Evolutionary conservation across 164 flowering plant species (phyloP).

Genomic region (Stephania cephalantha): DNA sequence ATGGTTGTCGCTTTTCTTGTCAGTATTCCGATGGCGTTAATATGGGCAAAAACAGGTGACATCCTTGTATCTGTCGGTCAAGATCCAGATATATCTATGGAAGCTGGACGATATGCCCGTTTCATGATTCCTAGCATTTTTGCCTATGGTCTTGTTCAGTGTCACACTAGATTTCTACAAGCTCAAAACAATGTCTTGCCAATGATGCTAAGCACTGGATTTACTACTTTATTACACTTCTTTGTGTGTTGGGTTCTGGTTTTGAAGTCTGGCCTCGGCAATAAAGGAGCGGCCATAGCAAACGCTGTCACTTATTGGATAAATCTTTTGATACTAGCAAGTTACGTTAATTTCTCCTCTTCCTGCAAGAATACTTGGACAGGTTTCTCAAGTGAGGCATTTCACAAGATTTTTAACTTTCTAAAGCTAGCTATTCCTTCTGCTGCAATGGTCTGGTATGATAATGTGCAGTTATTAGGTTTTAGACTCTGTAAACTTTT

Average conservation of each 20-base stretch:
- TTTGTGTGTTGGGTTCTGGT: conserved; percentile 32
- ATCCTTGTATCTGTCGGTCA: conserved; percentile 29
- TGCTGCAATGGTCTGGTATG: conserved; percentile 30
- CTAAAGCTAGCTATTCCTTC: conserved; percentile 28
- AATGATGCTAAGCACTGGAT: conserved; percentile 31
- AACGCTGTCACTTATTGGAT: conserved; percentile 27
- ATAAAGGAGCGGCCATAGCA: conserved; percentile 34
- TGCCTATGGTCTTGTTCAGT: conserved; percentile 29
- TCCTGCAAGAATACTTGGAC: conserved; percentile 26
- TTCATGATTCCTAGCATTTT: conserved; percentile 34
- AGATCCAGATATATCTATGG: conserved; percentile 25
- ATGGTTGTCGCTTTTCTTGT: conserved; percentile 21
- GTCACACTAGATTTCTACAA: conserved; percentile 28
- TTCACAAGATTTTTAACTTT: conserved; percentile 20
- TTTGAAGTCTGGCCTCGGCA: conserved; percentile 26
- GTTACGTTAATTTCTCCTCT: conserved; percentile 22
- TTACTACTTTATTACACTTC: conserved; percentile 24
- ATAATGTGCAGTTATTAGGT: background rate
- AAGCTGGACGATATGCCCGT: conserved; percentile 28
- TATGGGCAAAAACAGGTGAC: conserved; percentile 24
- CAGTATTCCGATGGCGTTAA: conserved; percentile 30
- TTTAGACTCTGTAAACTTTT: background rate
- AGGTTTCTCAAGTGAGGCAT: conserved; percentile 26
- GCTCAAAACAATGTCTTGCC: conserved; percentile 34
- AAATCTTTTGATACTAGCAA: conserved; percentile 18